Percentiles rank a stretch among this genome's conserved stretches.
Evolutionary conservation across 2,329 filamentous ascomycete species (phyloP).

Genomic region (Aspergillus novofumigatus): DNA sequence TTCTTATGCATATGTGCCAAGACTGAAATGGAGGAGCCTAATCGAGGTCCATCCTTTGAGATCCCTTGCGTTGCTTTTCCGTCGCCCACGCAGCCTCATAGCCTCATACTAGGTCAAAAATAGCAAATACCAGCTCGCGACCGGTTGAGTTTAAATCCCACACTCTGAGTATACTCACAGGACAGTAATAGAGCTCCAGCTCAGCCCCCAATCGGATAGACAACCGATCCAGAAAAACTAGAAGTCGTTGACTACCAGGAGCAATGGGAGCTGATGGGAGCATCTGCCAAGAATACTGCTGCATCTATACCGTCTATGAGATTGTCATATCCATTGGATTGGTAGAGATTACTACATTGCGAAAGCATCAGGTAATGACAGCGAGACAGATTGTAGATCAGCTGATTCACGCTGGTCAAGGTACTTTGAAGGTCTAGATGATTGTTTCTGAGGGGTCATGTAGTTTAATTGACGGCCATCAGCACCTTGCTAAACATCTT

Average conservation of each 20-base stretch:
- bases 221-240: not conserved
- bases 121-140: not conserved
- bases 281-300: not conserved
- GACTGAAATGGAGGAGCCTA: slow-evolving; percentile 9
- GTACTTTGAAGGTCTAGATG: too few relatives aligned
- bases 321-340: too few relatives aligned
- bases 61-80: not conserved
- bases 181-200: not conserved
- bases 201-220: not conserved
- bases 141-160: not conserved
- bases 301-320: not conserved
- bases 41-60: not conserved
- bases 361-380: not conserved
- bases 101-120: not conserved
- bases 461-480: not conserved
- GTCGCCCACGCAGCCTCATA: not conserved
- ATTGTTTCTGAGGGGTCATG: not conserved
- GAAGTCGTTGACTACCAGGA: not conserved
- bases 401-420: not conserved
- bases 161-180: not conserved
- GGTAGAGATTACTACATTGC: too few relatives aligned
- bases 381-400: not conserved
- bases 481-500: not conserved
- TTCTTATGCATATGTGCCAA: slow-evolving; percentile 2
- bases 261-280: too few relatives aligned